Evolutionary conservation across 805 yeast genomes (phyloP).

Genomic region (Priceomyces fermenticarens): DNA sequence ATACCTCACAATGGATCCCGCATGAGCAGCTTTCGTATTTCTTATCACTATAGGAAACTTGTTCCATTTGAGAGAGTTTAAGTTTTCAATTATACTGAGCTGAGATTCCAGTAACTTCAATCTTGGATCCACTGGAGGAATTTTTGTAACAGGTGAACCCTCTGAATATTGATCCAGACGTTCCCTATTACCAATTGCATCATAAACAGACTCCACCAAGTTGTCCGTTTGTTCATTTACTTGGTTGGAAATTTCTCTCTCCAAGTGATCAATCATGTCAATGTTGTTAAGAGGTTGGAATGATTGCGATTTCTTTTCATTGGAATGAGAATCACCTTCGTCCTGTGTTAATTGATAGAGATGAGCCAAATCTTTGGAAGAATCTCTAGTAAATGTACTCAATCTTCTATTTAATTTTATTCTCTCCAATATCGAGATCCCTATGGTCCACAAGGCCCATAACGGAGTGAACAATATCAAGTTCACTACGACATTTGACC

Average conservation of each 20-base stretch:
- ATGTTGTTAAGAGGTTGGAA: background rate
- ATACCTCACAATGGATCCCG: slow-evolving; percentile 73
- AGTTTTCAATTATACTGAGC: slow-evolving; percentile 47
- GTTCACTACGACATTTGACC: slow-evolving; percentile 46
- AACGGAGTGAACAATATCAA: slow-evolving; percentile 57
- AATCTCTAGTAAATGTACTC: slow-evolving; percentile 21
- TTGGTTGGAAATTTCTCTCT: slow-evolving; percentile 20
- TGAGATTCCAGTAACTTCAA: slow-evolving; percentile 44
- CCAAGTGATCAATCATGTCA: slow-evolving; percentile 9
- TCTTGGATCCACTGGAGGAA: slow-evolving; percentile 17
- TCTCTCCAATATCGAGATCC: slow-evolving; percentile 37
- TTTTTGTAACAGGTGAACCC: background rate
- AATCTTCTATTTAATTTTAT: slow-evolving; percentile 28
- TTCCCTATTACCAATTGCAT: slow-evolving; percentile 42
- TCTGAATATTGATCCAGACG: background rate
- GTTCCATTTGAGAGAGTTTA: slow-evolving; percentile 63
- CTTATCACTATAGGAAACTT: slow-evolving; percentile 71
- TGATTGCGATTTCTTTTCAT: background rate
- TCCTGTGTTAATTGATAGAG: slow-evolving; percentile 22
- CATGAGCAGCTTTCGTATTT: slow-evolving; percentile 67
- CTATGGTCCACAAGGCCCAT: slow-evolving; percentile 58
- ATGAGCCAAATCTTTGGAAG: slow-evolving; percentile 23
- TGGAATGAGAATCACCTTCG: slow-evolving; percentile 6
- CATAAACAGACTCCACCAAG: slow-evolving; percentile 61
- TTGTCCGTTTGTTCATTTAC: slow-evolving; percentile 61